phyloP scores from a whole-genome alignment of 2,329 filamentous ascomycete genomes.

The Microdochium bolleyi region DNA sequence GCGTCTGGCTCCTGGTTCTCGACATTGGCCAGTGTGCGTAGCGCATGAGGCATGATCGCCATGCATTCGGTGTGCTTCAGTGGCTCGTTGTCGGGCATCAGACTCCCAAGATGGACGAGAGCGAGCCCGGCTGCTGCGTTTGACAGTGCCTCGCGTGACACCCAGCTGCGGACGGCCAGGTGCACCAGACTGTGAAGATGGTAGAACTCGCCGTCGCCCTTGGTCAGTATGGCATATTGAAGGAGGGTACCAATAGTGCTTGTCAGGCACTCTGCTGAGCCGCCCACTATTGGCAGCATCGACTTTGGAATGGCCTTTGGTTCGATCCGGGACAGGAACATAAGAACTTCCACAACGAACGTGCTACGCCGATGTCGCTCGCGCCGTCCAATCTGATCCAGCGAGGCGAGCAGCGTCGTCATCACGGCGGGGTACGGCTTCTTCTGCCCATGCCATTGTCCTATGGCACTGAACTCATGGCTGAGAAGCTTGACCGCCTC shows the following conservation, averaged over 20 bases:
- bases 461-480: constrained; percentile 23
- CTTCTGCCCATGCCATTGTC: constrained; percentile 18
- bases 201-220: constrained; percentile 13
- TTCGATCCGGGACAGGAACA: constrained; percentile 29
- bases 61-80: too few relatives aligned
- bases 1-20: too few relatives aligned
- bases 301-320: constrained; percentile 27
- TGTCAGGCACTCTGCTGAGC: constrained; percentile 10
- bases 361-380: constrained; percentile 5
- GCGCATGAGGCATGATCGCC: too few relatives aligned
- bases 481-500: constrained; percentile 21
- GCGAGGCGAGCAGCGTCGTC: constrained; percentile 30
- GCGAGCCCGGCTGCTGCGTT: too few relatives aligned
- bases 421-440: constrained; percentile 22
- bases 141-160: constrained; percentile 6
- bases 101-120: too few relatives aligned
- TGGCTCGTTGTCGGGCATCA: too few relatives aligned
- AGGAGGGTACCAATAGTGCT: constrained; percentile 20
- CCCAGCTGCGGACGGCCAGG: constrained; percentile 19
- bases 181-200: constrained; percentile 30
- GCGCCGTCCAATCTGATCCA: constrained; percentile 22
- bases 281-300: constrained; percentile 13
- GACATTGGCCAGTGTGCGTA: too few relatives aligned
- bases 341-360: constrained; percentile 25
- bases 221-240: constrained; percentile 22